phyloP scores from a whole-genome alignment of 345 rosid genomes.

The Populus davidiana region DNA sequence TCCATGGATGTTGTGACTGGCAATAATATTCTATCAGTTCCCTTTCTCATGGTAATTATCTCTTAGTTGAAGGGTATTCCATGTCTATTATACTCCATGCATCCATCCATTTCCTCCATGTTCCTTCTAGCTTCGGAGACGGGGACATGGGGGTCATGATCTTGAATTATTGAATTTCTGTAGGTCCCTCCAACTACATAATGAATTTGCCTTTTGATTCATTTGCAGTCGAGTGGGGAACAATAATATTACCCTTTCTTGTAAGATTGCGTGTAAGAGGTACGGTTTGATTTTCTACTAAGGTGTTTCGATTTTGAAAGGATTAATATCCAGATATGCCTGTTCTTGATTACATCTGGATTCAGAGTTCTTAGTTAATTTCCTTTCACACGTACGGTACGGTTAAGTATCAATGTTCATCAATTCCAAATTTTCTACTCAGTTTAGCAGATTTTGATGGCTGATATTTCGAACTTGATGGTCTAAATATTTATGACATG shows the following conservation, averaged over 20 bases:
- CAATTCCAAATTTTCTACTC: not conserved
- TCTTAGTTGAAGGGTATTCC: not conserved
- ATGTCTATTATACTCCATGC: no score
- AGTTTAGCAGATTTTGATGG: no score
- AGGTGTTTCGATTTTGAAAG: not conserved
- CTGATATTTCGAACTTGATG: no score
- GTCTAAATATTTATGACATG: no score
- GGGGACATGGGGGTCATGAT: not conserved
- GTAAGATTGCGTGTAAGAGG: not conserved
- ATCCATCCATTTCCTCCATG: not conserved
- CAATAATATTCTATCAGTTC: not conserved
- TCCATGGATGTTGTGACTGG: not conserved
- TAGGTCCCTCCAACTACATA: not conserved
- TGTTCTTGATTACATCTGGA: not conserved
- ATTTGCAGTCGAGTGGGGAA: not conserved
- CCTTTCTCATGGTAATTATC: not conserved
- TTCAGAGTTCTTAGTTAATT: not conserved
- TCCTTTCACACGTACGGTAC: not conserved
- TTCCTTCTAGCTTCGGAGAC: not conserved
- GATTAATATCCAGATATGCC: not conserved
- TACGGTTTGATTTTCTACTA: not conserved
- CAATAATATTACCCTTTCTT: not conserved
- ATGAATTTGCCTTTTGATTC: not conserved
- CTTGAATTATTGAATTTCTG: slow-evolving; percentile 7
- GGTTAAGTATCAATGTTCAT: not conserved